Base-by-base conservation (phyloP, 371 early-diverging fungal genomes). In the Syncephalastrum monosporum region DNA sequence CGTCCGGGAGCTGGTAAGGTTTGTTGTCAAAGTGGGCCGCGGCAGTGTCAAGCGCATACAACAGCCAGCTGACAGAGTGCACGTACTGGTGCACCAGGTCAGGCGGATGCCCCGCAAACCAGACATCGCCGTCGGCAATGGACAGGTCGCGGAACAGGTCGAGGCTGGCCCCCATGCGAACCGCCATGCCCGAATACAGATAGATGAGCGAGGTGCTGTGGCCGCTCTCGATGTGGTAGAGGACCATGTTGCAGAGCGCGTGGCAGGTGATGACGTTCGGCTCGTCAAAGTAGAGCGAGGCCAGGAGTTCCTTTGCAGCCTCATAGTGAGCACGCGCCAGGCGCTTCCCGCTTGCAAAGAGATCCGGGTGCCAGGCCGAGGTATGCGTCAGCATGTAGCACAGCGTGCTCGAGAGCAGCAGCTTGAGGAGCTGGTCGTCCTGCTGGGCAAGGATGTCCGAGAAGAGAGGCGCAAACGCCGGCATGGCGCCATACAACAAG, bases 191-290 rank as follows among this genome's bases (percentile, higher is more conserved):
- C 1, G 72, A 69, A 47, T 77, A 74, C 15, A 77, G 57, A 33
- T 74, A 77, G 16, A 72, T 64, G 3, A 74, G 64, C 0, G 70
- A 68, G 1, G 72, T 74, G 42, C 72, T 69, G 29, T 29, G 29
- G 17, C 78, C 78, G 43, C 70, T 77, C 50, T 77, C 78, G 5
- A 77, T 72, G 47, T 77, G 74, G 49, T 74, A 77, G 7, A 77
- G 57, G 1, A 74, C 74, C 5, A 77, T 42, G 27, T 77, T 77
- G 42, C 70, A 74, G 13, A 74, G 60, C 5, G 72, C 74, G 50
- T 77, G 78, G 21, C 72, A 70, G 0, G 72, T 68, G 12, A 61
- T 57, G 38, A 74, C 53, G 43, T 63, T 67, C 5, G 74, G 72
- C 3, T 57, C 48, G 44, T 77, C 78, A 48, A 77, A 77, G 57